Evolutionary conservation across 495 filamentous ascomycete genomes (phyloP), one percentile per base, ranked within the genome.

Genomic region (Penicillium turbatum): DNA sequence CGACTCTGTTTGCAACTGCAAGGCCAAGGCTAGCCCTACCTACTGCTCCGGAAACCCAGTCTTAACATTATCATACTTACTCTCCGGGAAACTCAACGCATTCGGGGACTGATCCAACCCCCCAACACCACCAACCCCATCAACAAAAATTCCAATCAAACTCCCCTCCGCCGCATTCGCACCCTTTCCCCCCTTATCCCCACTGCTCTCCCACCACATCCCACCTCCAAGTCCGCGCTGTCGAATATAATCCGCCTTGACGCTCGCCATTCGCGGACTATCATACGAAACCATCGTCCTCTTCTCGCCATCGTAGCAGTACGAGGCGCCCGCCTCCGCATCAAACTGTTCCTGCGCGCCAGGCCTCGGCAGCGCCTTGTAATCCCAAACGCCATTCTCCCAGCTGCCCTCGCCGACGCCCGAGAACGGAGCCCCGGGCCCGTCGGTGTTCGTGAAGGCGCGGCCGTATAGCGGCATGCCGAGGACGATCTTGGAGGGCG

Each of bases 201-300:
- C 87, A 63, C 85, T 90, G 31, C 82, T 85, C 72, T 97, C 92
- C 93, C 92, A 97, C 82, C 89, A 97, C 83, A 97, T 95, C 0
- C 82, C 87, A 12, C 93, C 92, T 21, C 88, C 92, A 6, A 96
- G 79, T 29, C 79, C 75, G 29, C 77, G 78, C 10, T 77, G 48
- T 55, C 71, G 70, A 45, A 96, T 79, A 55, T 85, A 97, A 27
- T 75, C 60, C 9, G 79, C 81, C 71, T 97, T 97, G 47, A 67
- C 54, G 19, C 71, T 62, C 3, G 78, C 82, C 56, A 84, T 81
- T 15, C 71, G 69, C 5, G 83, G 73, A 16, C 76, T 87, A 55
- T 97, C 92, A 64, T 91, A 97, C 29, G 79, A 80, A 29, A 97
- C 72, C 78, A 96, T 83, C 50, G 84, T 84, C 56, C 75, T 73